A percentile compares a stretch with the other conserved stretches of the same genome.
Conservation (phyloP, 306 rosid genomes). For the Lotus japonicus region DNA sequence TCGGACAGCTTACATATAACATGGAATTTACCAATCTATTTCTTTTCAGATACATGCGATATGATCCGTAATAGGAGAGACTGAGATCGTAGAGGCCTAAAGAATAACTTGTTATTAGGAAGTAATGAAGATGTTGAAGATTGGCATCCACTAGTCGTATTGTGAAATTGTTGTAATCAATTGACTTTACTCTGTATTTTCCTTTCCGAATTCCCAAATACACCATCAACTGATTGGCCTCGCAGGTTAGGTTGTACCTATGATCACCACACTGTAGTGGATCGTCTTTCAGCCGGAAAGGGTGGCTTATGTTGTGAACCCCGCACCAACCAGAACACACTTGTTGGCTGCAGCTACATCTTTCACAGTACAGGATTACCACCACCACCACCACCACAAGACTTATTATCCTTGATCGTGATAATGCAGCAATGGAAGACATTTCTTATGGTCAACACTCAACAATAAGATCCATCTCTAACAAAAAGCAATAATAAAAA, state of each 20-base stretch:
- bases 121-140: background rate
- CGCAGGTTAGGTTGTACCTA: background rate
- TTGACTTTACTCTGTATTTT: conserved; percentile 16
- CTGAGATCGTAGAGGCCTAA: background rate
- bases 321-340: background rate
- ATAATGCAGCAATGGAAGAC: no score
- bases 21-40: background rate
- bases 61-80: background rate
- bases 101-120: background rate
- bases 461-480: no score
- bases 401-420: no score
- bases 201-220: background rate
- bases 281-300: conserved; percentile 6
- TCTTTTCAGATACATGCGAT: background rate
- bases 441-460: no score
- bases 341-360: background rate
- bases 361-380: background rate
- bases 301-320: conserved; percentile 6
- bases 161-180: conserved; percentile 21
- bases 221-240: background rate
- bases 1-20: background rate
- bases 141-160: conserved; percentile 28
- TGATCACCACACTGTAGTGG: background rate
- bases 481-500: no score
- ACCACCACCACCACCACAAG: background rate